Percentiles rank a stretch among this genome's conserved stretches.
phyloP scores from a whole-genome alignment of 1,139 yeast species.

The Pichia sp. region DNA sequence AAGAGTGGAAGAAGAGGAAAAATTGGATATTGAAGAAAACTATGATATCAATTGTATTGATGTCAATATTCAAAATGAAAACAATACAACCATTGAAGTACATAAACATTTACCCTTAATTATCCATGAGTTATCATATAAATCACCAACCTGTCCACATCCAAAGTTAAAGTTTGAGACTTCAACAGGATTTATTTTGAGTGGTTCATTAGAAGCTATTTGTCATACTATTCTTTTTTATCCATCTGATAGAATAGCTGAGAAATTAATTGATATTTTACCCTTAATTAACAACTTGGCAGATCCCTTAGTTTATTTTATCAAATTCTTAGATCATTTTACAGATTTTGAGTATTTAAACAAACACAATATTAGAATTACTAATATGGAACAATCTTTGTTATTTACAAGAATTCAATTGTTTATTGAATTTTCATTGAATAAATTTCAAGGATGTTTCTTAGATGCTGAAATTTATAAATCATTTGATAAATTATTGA shows the following conservation, averaged over 20 bases:
- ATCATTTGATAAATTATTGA: slow-evolving; percentile 37
- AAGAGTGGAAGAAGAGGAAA: not conserved
- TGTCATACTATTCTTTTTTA: slow-evolving; percentile 67
- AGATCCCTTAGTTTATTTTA: slow-evolving; percentile 42
- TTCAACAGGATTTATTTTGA: slow-evolving; percentile 36
- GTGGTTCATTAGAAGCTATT: slow-evolving; percentile 61
- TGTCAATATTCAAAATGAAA: not conserved
- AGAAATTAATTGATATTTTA: slow-evolving; percentile 42
- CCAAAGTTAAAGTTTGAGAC: slow-evolving; percentile 60
- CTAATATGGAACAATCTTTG: slow-evolving; percentile 9
- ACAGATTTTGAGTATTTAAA: slow-evolving; percentile 4
- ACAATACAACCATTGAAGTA: not conserved
- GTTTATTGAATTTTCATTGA: slow-evolving; percentile 40
- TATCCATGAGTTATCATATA: slow-evolving; percentile 24
- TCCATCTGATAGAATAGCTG: slow-evolving; percentile 24
- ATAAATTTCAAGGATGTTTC: slow-evolving; percentile 48
- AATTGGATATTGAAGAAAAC: not conserved
- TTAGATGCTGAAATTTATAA: slow-evolving; percentile 43
- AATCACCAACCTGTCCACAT: slow-evolving; percentile 49
- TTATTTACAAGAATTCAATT: slow-evolving; percentile 40
- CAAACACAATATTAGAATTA: slow-evolving; percentile 5
- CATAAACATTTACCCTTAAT: slow-evolving; percentile 8
- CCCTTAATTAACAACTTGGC: slow-evolving; percentile 64
- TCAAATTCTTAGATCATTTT: slow-evolving; percentile 19
- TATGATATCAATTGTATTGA: not conserved